A percentile compares a stretch with the other conserved stretches of the same genome.
Conservation (phyloP, 306 rosid species). For the Canavalia gladiata region DNA sequence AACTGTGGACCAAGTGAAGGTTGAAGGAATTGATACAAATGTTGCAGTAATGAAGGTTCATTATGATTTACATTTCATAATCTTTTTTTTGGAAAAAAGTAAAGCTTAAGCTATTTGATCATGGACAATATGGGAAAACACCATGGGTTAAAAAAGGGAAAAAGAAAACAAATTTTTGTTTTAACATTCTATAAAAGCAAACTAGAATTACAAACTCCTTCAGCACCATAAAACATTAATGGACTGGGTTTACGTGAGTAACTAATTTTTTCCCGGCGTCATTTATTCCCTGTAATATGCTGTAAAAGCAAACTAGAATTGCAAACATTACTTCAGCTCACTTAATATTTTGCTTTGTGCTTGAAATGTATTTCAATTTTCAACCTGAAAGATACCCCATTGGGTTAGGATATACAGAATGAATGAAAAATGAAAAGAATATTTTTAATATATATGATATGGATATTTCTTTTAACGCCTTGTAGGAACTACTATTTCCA, state of each 20-base stretch:
- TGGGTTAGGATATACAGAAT: slow-evolving; percentile 41
- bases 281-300: not conserved
- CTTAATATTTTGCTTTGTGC: slow-evolving; percentile 28
- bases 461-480: slow-evolving; percentile 47
- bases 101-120: slow-evolving; percentile 32
- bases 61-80: slow-evolving; percentile 45
- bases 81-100: slow-evolving; percentile 24
- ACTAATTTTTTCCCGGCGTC: no score
- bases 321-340: slow-evolving; percentile 6
- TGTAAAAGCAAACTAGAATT: not conserved
- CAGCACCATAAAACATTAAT: slow-evolving; percentile 9
- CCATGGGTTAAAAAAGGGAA: slow-evolving; percentile 8
- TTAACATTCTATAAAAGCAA: not conserved
- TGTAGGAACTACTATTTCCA: slow-evolving; percentile 88
- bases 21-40: slow-evolving; percentile 96
- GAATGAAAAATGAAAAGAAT: slow-evolving; percentile 26
- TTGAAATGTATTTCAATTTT: slow-evolving; percentile 24
- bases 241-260: slow-evolving; percentile 1
- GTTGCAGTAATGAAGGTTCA: slow-evolving; percentile 94
- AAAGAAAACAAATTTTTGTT: no score
- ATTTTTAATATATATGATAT: slow-evolving; percentile 39
- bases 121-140: slow-evolving; percentile 40
- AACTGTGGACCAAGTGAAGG: slow-evolving; percentile 90
- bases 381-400: slow-evolving; percentile 5
- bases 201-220: slow-evolving; percentile 13